Conservation (phyloP, 495 filamentous ascomycete genomes). For the Penicillium salamii region DNA sequence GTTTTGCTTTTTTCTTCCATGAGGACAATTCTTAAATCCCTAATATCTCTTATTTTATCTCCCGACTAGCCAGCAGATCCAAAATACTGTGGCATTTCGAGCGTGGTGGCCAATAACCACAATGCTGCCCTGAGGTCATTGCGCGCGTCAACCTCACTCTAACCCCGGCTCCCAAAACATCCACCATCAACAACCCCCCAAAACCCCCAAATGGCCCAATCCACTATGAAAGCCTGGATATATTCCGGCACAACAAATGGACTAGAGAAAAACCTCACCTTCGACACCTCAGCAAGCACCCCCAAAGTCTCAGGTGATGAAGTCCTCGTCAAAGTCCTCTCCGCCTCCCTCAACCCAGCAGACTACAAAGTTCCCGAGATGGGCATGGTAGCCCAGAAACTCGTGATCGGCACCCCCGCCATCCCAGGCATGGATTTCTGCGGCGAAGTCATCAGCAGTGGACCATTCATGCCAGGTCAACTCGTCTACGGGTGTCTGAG, state of each 20-base stretch:
- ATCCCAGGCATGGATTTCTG: constrained; percentile 61
- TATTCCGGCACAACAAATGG: constrained; percentile 47
- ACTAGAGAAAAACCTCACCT: constrained; percentile 56
- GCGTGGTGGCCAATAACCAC: no score
- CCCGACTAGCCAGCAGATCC: no score
- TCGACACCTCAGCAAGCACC: constrained; percentile 45
- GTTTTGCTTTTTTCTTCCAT: no score
- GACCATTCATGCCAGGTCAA: constrained; percentile 44
- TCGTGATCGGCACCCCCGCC: constrained; percentile 42
- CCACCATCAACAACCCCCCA: neutral
- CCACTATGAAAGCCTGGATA: constrained; percentile 62
- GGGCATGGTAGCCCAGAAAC: constrained; percentile 28
- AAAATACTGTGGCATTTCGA: no score
- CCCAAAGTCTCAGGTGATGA: constrained; percentile 37
- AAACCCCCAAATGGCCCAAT: constrained; percentile 8
- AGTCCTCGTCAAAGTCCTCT: constrained; percentile 56
- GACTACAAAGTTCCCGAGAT: constrained; percentile 69
- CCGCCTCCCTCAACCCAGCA: constrained; percentile 61
- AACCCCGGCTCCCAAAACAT: no score
- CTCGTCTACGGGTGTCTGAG: constrained; percentile 52
- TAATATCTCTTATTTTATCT: no score
- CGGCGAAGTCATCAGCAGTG: constrained; percentile 50
- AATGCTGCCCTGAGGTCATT: no score
- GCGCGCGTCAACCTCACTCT: no score
- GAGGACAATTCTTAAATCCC: no score